phyloP scores from a whole-genome alignment of 2,329 filamentous ascomycete genomes.

The Xylariaceae sp. region DNA sequence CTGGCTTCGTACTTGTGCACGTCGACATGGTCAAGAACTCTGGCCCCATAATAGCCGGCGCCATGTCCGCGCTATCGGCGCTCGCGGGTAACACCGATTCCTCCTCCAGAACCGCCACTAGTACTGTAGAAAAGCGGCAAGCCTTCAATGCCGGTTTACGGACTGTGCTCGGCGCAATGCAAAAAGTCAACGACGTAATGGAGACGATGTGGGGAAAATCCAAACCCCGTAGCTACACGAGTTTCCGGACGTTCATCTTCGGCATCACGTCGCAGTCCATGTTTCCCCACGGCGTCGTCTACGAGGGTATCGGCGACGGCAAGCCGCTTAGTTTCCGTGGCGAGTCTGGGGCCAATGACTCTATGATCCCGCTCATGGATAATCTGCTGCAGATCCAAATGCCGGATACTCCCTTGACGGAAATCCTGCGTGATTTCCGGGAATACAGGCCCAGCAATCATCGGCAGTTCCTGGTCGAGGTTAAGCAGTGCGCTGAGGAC shows the following conservation, averaged over 20 bases:
- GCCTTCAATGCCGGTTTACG: constrained; percentile 62
- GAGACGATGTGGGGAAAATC: constrained; percentile 90
- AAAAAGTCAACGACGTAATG: constrained; percentile 74
- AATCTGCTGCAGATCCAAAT: constrained; percentile 82
- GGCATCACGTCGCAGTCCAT: constrained; percentile 90
- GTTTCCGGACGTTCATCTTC: constrained; percentile 95
- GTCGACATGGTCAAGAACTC: constrained; percentile 93
- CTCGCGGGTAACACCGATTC: constrained; percentile 34
- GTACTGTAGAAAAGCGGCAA: constrained; percentile 39
- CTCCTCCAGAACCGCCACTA: too few relatives aligned
- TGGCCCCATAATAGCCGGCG: constrained; percentile 69
- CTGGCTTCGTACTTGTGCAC: constrained; percentile 93
- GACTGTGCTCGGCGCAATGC: constrained; percentile 59
- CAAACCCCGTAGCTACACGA: constrained; percentile 77
- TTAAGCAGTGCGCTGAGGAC: constrained; percentile 48
- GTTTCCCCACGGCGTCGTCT: constrained; percentile 89
- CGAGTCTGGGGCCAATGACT: constrained; percentile 91
- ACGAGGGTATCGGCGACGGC: constrained; percentile 72
- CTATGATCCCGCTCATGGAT: constrained; percentile 87
- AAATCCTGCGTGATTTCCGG: constrained; percentile 84
- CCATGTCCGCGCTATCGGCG: constrained; percentile 57
- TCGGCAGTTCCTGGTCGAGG: constrained; percentile 74
- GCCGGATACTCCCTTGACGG: constrained; percentile 83
- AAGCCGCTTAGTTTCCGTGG: constrained; percentile 79
- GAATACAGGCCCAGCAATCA: constrained; percentile 87